Evolutionary conservation across 495 filamentous ascomycete genomes (phyloP), one percentile per base, ranked within the genome.

Genomic region (Daldinia decipiens): DNA sequence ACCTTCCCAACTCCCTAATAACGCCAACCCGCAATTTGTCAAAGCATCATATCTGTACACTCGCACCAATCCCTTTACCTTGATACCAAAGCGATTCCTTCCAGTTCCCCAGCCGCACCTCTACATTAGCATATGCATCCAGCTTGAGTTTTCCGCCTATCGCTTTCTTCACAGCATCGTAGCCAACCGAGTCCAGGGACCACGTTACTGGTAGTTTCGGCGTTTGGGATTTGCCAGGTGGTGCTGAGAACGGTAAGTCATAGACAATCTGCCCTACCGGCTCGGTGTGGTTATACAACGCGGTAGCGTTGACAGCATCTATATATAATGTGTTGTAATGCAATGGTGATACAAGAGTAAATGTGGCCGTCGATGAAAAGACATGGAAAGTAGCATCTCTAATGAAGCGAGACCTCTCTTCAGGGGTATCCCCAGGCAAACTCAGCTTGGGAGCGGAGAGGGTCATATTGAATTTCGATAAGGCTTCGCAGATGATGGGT

Each of bases 371-470:
- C 11, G 92, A 95, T 29, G 92, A 92, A 69, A 93, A 86, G 68
- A 99, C 73, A 79, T 97, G 93, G 74, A 94, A 92, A 67, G 90
- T 95, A 34, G 94, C 92, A 70, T 92, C 92, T 78, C 90, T 86
- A 57, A 98, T 94, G 74, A 97, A 97, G 65, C 86, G 87, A 58
- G 81, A 77, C 15, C 78, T 74, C 38, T 84, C 81, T 27, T 81
- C 78, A 50, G 72, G 68, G 15, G 85, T 80, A 27, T 84, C 83
- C 38, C 83, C 83, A 19, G 90, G 89, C 0, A 82, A 65, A 0
- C 81, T 79, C 8, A 96, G 80, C 7, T 80, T 85, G 21, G 94
- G 94, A 0, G 91, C 86, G 26, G 88, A 87, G 27, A 97, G 80
- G 4, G 88, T 87, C 59, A 95, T 77, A 36, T 84, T 80, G 31